Base-by-base conservation (phyloP, 2,329 filamentous ascomycete species). In the Aschersonia sp. region DNA sequence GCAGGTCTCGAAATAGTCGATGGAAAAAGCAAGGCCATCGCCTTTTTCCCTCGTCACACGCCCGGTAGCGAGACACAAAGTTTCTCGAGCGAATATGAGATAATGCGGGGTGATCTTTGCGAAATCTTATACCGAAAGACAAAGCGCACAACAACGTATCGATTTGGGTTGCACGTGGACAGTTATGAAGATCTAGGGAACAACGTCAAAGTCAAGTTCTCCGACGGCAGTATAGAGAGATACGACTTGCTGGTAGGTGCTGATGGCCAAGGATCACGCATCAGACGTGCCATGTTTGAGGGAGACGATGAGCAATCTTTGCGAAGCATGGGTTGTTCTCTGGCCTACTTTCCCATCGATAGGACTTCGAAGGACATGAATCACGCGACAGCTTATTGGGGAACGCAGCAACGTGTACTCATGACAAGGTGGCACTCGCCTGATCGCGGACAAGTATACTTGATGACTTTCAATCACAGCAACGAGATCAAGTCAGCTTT, bases 91-190 rank as follows among this genome's bases (percentile, higher is more conserved):
- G 73, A 78, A 29, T 70, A 66, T 39, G 75, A 78, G 57, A 76
- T 79, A 44, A 69, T 78, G 65, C 62, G 75, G 7, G 73, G 71
- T 0, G 71, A 76, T 47, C 51, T 79, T 32, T 69, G 66, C 10
- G 55, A 53, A 1, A 53, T 77, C 2, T 48, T 78, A 0, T 65
- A 71, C 31, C 61, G 62, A 32, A 53, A 58, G 1, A 56, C 54
- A 0, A 56, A 54, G 14, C 53, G 57, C 9, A 51, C 54, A 1
- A 50, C 57, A 0, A 54, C 50, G 40, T 66, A 62, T 32, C 12
- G 59, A 0, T 67, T 65, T 35, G 6, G 48, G 11, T 12, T 37
- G 35, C 44, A 45, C 7, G 48, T 49, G 29, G 14, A 45, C 5
- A 30, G 2, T 6, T 49, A 47, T 10, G 45, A 47, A 6, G 32